A percentile compares a stretch with the other conserved stretches of the same genome.
phyloP scores from a whole-genome alignment of 441 rosid species.

The Populus hybrid region DNA sequence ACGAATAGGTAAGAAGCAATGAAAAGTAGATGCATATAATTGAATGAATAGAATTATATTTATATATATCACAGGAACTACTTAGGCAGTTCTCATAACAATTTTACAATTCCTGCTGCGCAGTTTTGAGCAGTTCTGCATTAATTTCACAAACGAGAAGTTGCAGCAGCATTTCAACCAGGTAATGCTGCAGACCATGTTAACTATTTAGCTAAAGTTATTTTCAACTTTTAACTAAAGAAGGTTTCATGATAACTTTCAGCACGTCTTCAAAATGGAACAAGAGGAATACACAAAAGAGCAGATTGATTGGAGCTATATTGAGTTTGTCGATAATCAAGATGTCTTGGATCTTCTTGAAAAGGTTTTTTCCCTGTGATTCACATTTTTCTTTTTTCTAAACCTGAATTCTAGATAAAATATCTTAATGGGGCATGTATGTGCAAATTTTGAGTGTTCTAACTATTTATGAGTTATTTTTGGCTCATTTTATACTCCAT shows the following conservation, averaged over 20 bases:
- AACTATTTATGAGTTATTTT: not conserved
- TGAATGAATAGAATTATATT: not conserved
- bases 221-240: conserved; percentile 12
- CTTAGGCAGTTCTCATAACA: conserved; percentile 5
- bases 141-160: conserved; percentile 97
- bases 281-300: conserved; percentile 98
- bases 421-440: not conserved
- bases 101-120: conserved; percentile 20
- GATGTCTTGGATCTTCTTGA: conserved; percentile 96
- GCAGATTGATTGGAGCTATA: conserved; percentile 94
- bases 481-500: not conserved
- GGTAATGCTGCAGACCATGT: conserved; percentile 38
- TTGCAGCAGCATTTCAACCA: conserved; percentile 99
- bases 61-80: not conserved
- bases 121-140: conserved; percentile 99
- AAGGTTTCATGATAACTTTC: conserved; percentile 28
- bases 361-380: conserved; percentile 48
- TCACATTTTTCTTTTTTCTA: not conserved
- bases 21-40: not conserved
- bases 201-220: conserved; percentile 9
- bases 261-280: conserved; percentile 99
- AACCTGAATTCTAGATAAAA: not conserved
- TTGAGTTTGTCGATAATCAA: conserved; percentile 97
- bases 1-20: conserved; percentile 57
- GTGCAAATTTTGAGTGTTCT: not conserved